Conservation (phyloP, 768 basidiomycete species). For the Agrocybe chaxingu region DNA sequence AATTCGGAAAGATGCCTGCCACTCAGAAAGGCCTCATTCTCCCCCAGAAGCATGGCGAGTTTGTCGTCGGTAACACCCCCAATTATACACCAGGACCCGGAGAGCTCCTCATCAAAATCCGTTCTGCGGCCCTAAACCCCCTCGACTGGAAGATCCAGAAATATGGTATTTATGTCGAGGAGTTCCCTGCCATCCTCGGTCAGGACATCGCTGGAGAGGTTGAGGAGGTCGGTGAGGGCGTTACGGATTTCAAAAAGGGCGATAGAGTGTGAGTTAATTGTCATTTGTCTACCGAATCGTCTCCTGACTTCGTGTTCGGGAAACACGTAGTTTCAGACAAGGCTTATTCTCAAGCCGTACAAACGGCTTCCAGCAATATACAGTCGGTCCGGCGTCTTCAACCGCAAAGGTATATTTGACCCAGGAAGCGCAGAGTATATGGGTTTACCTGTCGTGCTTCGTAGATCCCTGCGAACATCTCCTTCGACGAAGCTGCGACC, state of each 20-base stretch:
- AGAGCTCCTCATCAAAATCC: conserved; percentile 39
- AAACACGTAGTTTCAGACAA: conserved; percentile 26
- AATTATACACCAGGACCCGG: conserved; percentile 28
- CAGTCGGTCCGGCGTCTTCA: conserved; percentile 4
- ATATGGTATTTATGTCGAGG: conserved; percentile 31
- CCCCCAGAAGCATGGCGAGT: conserved; percentile 13
- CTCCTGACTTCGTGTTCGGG: conserved; percentile 11
- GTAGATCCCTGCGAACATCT: conserved; percentile 33
- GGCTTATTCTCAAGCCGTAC: conserved; percentile 33
- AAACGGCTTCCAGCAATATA: conserved; percentile 27
- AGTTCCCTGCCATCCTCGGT: conserved; percentile 45
- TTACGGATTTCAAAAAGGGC: conserved; percentile 44
- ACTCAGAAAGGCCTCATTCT: conserved; percentile 25
- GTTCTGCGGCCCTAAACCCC: conserved; percentile 42
- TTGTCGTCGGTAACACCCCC: conserved; percentile 11
- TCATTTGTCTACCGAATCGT: background rate
- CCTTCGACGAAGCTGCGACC: conserved; percentile 36
- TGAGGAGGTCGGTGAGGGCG: conserved; percentile 46
- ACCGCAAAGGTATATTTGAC: conserved; percentile 6
- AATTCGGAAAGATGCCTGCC: background rate
- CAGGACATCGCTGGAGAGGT: conserved; percentile 50
- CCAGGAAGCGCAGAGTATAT: background rate
- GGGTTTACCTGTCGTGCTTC: background rate
- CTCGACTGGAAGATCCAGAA: conserved; percentile 50
- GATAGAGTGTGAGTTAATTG: conserved; percentile 44